Evolutionary conservation across 495 filamentous ascomycete species (phyloP).

Genomic region (Podospora conica): DNA sequence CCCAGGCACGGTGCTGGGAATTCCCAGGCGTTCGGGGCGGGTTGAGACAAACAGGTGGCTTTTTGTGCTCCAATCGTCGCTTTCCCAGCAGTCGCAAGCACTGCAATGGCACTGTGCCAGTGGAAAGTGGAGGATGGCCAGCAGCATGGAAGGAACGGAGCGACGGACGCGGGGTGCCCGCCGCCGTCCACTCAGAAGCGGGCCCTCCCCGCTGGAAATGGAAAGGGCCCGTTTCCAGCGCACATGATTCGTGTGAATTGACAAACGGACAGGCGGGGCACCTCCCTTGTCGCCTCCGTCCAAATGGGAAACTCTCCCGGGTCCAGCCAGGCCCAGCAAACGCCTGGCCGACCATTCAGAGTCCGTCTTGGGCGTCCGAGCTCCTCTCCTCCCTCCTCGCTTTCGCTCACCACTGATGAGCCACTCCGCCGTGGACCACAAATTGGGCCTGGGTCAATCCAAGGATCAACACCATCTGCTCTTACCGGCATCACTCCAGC

Average conservation of each 20-base stretch:
- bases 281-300: slow-evolving; percentile 11
- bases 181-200: slow-evolving; percentile 16
- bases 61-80: slow-evolving; percentile 4
- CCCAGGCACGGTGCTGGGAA: slow-evolving; percentile 16
- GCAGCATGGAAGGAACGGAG: slow-evolving; percentile 6
- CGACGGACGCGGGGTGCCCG: neutral
- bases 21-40: slow-evolving; percentile 15
- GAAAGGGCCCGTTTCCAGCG: neutral
- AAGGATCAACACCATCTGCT: neutral
- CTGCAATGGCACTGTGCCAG: neutral
- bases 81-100: neutral
- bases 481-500: neutral
- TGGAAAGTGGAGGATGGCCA: neutral
- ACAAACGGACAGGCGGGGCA: slow-evolving; percentile 19
- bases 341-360: slow-evolving; percentile 6
- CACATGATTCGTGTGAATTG: slow-evolving; percentile 1
- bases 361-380: neutral
- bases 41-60: slow-evolving; percentile 16
- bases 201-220: slow-evolving; percentile 21
- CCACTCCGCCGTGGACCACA: neutral
- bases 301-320: slow-evolving; percentile 27
- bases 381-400: neutral
- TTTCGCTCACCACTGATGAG: neutral
- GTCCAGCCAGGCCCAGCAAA: slow-evolving; percentile 6
- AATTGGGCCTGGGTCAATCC: too few species aligned